These are phyloP conservation scores for Henningerozyma blattae DNA, from an alignment of 805 yeast species.

Conservation along the genomic window DNA sequence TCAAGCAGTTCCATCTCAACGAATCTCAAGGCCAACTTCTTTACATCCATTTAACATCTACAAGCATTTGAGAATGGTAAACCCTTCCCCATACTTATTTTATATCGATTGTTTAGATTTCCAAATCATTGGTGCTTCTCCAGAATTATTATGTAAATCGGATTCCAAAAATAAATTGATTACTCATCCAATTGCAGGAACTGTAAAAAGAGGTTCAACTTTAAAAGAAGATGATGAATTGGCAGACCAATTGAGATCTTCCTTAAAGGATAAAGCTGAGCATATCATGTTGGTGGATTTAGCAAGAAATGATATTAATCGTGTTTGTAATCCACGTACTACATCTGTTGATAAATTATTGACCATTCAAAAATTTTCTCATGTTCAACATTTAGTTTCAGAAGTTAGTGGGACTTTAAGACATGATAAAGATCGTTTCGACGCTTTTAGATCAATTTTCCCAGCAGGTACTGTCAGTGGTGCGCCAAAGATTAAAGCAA, in stretches of 20 bases:
- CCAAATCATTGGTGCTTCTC: slow-evolving; percentile 95
- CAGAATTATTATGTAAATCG: slow-evolving; percentile 80
- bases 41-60: slow-evolving; percentile 94
- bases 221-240: slow-evolving; percentile 81
- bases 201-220: slow-evolving; percentile 82
- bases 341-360: slow-evolving; percentile 81
- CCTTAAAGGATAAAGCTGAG: slow-evolving; percentile 90
- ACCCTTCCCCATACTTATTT: slow-evolving; percentile 95
- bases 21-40: slow-evolving; percentile 90
- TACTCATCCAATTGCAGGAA: slow-evolving; percentile 98
- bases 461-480: slow-evolving; percentile 99
- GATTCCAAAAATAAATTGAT: slow-evolving; percentile 62
- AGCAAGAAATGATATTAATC: slow-evolving; percentile 91
- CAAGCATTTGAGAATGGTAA: slow-evolving; percentile 87
- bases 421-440: slow-evolving; percentile 76
- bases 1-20: slow-evolving; percentile 97
- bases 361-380: slow-evolving; percentile 87
- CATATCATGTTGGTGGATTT: slow-evolving; percentile 97
- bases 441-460: slow-evolving; percentile 94
- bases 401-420: slow-evolving; percentile 90
- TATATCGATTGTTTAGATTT: slow-evolving; percentile 86
- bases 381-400: slow-evolving; percentile 92
- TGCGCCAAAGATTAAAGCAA: slow-evolving; percentile 94
- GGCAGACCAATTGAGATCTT: slow-evolving; percentile 60
- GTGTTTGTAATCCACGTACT: slow-evolving; percentile 80